Evolutionary conservation across 2,329 filamentous ascomycete species (phyloP), one percentile per base, ranked within the genome.

Genomic region (Achaetomium macrosporum): DNA sequence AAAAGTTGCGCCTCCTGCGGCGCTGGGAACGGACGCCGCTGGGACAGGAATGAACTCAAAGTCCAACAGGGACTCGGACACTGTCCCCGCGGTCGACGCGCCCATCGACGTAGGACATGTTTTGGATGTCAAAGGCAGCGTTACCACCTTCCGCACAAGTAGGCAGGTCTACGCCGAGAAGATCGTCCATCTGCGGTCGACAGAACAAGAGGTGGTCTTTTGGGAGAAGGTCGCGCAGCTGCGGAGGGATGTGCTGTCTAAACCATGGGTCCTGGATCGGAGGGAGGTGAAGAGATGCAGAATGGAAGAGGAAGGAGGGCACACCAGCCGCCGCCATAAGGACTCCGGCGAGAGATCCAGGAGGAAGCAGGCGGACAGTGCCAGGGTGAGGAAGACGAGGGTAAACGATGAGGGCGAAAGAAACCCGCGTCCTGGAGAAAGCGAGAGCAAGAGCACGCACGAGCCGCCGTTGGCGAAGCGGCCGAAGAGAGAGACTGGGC

Each of bases 151-250:
- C 55, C 71, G 77, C 49, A 70, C 72, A 1, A 66, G 73, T 53
- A 75, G 66, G 59, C 79, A 82, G 62, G 69, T 85, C 57, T 73
- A 73, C 41, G 71, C 82, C 19, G 70, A 76, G 42, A 80, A 76
- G 60, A 66, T 81, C 51, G 62, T 65, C n/a, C 58, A 70, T 0
- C 51, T 85, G 4, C 64, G 63, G 20, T 73, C 75, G 42, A 85
- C 82, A 0, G 73, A 75, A 42, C 71, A 78, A 33, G 83, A 87
- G 63, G 69, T 84, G 3, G 65, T 63, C 8, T 78, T 83, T 9
- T 86, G 83, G 83, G 71, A 76, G 59, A 80, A 80, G 66, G 69
- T 75, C 42, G 58, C 65, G 16, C 66, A 65, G 30, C 83, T 85
- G 61, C 72, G 73, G 35, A 63, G 61, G 33, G 72, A 78, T 4